These are phyloP conservation scores for Paramecium biaurelia DNA, from an alignment of 73 alveolate species.

Conservation along the genomic window DNA sequence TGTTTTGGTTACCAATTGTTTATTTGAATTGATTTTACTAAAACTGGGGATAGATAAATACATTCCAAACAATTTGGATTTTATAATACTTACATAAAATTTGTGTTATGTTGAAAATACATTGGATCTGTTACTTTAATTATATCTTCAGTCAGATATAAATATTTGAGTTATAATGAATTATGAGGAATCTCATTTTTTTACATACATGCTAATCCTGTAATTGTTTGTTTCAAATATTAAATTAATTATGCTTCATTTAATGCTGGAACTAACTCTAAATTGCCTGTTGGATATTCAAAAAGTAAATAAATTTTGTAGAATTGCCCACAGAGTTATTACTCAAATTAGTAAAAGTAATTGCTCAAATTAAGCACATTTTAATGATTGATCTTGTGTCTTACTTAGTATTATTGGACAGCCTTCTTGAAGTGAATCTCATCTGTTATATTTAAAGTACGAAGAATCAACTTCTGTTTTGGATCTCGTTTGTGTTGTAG, in stretches of 20 bases:
- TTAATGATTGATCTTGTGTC: not conserved
- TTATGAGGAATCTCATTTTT: not conserved
- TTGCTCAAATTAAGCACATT: not conserved
- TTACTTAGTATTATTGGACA: not conserved
- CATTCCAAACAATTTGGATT: not conserved
- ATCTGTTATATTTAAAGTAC: slow-evolving; percentile 31
- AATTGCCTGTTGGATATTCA: not conserved
- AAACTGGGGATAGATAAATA: not conserved
- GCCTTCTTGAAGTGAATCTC: slow-evolving; percentile 13
- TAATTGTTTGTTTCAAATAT: not conserved
- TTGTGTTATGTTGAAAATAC: slow-evolving; percentile 13
- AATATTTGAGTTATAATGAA: not conserved
- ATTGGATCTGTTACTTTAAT: slow-evolving; percentile 10
- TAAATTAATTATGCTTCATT: not conserved
- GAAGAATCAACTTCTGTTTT: not conserved
- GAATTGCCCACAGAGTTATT: slow-evolving; percentile 44
- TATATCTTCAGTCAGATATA: not conserved
- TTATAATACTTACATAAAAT: not conserved
- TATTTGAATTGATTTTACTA: not conserved
- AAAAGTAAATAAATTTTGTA: not conserved
- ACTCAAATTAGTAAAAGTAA: slow-evolving; percentile 16
- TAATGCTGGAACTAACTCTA: not conserved
- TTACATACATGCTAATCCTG: slow-evolving; percentile 13
- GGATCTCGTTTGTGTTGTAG: slow-evolving; percentile 20
- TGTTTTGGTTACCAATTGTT: slow-evolving; percentile 59